A percentile compares a stretch with the other conserved stretches of the same genome.
These are phyloP conservation scores for Ceratocystis huliohia DNA, from an alignment of 2,329 filamentous ascomycete genomes.

Conservation along the genomic window DNA sequence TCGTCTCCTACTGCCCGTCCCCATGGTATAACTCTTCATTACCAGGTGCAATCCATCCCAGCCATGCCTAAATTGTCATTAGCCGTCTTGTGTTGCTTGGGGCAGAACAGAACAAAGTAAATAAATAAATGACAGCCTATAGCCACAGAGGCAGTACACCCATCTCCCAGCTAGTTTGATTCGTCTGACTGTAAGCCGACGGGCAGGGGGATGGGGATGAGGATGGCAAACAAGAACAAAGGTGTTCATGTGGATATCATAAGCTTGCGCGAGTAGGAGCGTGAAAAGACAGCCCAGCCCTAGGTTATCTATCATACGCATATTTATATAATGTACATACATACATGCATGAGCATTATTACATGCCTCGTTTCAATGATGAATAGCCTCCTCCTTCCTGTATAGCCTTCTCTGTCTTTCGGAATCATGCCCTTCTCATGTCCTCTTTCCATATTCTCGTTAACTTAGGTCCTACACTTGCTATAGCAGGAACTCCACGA, in stretches of 20 bases:
- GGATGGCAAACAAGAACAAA: neutral
- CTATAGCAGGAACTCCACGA: no score
- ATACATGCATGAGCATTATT: neutral
- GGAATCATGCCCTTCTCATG: no score
- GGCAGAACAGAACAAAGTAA: neutral
- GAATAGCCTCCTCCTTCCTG: neutral
- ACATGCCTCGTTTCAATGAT: neutral
- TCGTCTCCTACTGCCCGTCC: neutral
- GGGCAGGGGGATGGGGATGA: neutral
- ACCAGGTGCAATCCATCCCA: neutral
- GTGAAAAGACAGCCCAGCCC: neutral
- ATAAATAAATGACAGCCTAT: neutral
- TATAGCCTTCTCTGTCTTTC: no score
- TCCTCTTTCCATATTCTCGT: neutral
- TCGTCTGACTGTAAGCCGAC: neutral
- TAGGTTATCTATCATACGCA: neutral
- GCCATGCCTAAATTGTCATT: neutral
- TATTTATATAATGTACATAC: neutral
- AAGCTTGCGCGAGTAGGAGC: neutral
- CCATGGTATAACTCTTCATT: slow-evolving; percentile 4
- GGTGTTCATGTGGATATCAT: neutral
- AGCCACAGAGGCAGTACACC: neutral
- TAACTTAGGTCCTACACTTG: no score
- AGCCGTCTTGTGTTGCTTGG: neutral
- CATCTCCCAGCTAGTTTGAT: neutral